Base-by-base conservation (phyloP, 2,329 filamentous ascomycete species). In the Calonectria ilicicola region DNA sequence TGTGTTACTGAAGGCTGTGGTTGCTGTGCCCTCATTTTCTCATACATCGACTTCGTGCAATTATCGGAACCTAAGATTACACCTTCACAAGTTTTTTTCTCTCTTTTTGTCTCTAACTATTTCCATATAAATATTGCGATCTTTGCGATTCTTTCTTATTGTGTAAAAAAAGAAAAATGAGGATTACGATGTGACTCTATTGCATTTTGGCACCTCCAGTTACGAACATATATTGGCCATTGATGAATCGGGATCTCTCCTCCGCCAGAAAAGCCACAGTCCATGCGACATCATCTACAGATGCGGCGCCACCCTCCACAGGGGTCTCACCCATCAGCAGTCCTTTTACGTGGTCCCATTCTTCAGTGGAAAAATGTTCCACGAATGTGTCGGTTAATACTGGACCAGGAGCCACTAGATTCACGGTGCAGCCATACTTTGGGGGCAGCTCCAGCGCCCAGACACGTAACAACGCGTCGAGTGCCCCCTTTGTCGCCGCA, bases 161-260 rank as follows among this genome's bases (percentile, higher is more conserved):
- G 12, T 19, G 5, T 63, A 1, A 7, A 44, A 29, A 27, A 63
- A 44, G 9, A 26, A 63, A 21, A 7, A 29, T 4, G 2, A 63
- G 19, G 26, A 46, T 27, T 44, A 44, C 14, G 40, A 14, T 23
- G 35, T 15, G 32, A 3, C 10, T 23, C 35, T 46, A 67, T 40
- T 27, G 42, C 62, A 70, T 70, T 38, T 51, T 49, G 10, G 51
- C n/a, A 23, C 68, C 68, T 62, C 68, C 68, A 9, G 62, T 49
- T 8, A 70, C 40, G 23, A 66, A 56, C 68, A 70, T 70, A 21
- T 46, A 70, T 17, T 70, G 62, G 2, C 68, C 68, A 19, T 70
- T 70, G 10, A 70, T 70, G 26, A 70, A 70, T 12, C 68, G 62
- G 17, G 68, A 70, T 15, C 68, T 27, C 29, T 70, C 68, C 27